Conservation (phyloP, 2,329 filamentous ascomycete genomes). For the Coniella vitis region DNA sequence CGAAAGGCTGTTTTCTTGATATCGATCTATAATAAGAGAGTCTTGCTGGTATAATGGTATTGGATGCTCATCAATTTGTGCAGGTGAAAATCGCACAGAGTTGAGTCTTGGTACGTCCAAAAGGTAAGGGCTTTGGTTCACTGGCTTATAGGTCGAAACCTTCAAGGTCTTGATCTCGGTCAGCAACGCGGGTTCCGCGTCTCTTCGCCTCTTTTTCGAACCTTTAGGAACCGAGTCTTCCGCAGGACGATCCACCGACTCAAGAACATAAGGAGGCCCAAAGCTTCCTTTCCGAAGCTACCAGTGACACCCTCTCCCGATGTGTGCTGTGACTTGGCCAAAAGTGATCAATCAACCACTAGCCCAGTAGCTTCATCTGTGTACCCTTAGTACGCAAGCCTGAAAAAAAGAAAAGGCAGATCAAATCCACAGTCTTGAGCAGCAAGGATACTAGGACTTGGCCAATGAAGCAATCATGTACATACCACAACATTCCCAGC, state of each 20-base stretch:
- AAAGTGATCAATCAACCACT: too few species aligned
- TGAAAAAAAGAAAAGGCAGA: too few species aligned
- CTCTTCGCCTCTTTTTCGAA: conserved; percentile 82
- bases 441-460: too few species aligned
- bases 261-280: conserved; percentile 79
- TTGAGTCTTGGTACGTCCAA: conserved; percentile 79
- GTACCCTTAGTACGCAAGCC: too few species aligned
- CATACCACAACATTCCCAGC: too few species aligned
- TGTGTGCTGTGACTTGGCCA: conserved; percentile 79
- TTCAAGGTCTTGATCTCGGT: conserved; percentile 61
- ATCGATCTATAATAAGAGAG: too few species aligned
- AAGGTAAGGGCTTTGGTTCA: conserved; percentile 84
- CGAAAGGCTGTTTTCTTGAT: too few species aligned
- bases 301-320: conserved; percentile 61
- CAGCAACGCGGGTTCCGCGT: conserved; percentile 60
- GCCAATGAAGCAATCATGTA: too few species aligned
- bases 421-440: too few species aligned
- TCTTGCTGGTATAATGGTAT: too few species aligned
- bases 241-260: conserved; percentile 51
- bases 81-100: conserved; percentile 77
- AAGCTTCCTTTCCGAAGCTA: conserved; percentile 67
- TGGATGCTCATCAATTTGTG: conserved; percentile 89
- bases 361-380: too few species aligned
- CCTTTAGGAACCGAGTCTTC: conserved; percentile 48
- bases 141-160: conserved; percentile 84